Percentiles rank a stretch among this genome's conserved stretches.
These are phyloP conservation scores for Xylaria sp. DNA, from an alignment of 2,329 filamentous ascomycete genomes.

Conservation along the genomic window DNA sequence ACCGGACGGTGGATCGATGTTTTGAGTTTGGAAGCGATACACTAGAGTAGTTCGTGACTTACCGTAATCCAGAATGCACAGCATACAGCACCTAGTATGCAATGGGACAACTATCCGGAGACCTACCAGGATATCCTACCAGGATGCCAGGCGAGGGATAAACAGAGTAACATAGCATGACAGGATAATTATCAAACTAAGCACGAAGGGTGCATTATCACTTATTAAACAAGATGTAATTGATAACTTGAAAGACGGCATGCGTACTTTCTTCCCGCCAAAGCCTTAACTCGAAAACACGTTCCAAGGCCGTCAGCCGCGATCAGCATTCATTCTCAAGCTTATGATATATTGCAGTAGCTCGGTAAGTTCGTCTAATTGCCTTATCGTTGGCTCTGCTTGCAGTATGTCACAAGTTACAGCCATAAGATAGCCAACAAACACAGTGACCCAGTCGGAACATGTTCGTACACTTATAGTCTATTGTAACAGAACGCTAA, in stretches of 20 bases:
- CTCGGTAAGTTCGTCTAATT: not conserved
- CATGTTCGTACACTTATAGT: not conserved
- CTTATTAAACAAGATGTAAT: not conserved
- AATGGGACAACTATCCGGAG: not conserved
- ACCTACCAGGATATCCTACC: not conserved
- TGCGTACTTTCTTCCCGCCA: too few relatives aligned
- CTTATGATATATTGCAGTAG: not conserved
- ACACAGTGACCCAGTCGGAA: not conserved
- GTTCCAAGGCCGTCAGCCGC: not conserved
- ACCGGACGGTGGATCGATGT: not conserved
- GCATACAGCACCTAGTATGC: not conserved
- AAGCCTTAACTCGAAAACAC: too few relatives aligned
- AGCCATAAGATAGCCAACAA: not conserved
- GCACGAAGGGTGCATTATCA: slow-evolving; percentile 1
- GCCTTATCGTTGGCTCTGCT: slow-evolving; percentile 1
- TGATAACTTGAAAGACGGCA: not conserved
- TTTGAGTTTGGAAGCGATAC: not conserved
- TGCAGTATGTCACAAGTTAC: not conserved
- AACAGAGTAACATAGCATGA: slow-evolving; percentile 7
- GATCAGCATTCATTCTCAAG: not conserved
- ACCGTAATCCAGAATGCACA: not conserved
- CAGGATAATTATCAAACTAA: not conserved
- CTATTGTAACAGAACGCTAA: not conserved
- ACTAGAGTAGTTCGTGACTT: not conserved
- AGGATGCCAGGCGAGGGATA: slow-evolving; percentile 4